Conservation (phyloP, 2,329 filamentous ascomycete genomes). For the Pestalotiopsis sp. region DNA sequence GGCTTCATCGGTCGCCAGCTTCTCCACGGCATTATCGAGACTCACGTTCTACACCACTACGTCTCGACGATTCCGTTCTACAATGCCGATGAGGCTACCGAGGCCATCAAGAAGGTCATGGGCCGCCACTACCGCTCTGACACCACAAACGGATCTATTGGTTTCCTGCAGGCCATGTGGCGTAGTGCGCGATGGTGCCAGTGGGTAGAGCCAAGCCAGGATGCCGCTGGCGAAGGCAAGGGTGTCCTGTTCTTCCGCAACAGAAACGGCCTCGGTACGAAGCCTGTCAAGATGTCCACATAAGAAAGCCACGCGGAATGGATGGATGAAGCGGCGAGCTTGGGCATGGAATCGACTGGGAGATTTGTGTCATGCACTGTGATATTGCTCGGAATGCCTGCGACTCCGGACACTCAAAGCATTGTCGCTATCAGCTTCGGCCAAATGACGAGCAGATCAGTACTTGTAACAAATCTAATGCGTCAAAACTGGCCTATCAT, state of each 20-base stretch:
- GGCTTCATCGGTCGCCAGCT: conserved; percentile 91
- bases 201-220: conserved; percentile 93
- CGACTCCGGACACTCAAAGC: too few species aligned
- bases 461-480: too few species aligned
- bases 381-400: too few species aligned
- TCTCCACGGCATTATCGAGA: conserved; percentile 96
- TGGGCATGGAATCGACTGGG: background rate
- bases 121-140: conserved; percentile 92
- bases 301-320: background rate
- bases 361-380: too few species aligned
- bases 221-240: conserved; percentile 77
- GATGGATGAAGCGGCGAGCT: background rate
- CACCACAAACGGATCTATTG: conserved; percentile 72
- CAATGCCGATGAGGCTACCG: conserved; percentile 89
- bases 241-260: conserved; percentile 95
- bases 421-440: too few species aligned
- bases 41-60: conserved; percentile 97
- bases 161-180: conserved; percentile 86
- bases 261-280: conserved; percentile 79
- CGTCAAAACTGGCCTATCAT: too few species aligned
- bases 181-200: conserved; percentile 85
- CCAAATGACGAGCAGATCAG: too few species aligned
- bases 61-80: conserved; percentile 96
- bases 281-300: conserved; percentile 34
- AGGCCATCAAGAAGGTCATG: conserved; percentile 95